Evolutionary conservation across 495 filamentous ascomycete genomes (phyloP).

Genomic region (Annulohypoxylon maeteangense): DNA sequence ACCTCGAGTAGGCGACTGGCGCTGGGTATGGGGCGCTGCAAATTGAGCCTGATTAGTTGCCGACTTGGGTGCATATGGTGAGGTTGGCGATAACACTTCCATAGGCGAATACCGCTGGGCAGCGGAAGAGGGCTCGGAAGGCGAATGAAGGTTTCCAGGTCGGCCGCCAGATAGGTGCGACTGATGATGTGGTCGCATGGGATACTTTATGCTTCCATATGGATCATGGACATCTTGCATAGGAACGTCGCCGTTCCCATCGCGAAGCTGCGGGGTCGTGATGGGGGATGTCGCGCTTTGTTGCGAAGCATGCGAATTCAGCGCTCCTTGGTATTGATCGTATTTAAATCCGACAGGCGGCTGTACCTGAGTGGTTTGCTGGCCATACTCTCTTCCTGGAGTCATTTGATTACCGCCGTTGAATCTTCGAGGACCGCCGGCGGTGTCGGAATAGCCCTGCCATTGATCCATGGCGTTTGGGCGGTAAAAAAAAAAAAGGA

Average conservation of each 20-base stretch:
- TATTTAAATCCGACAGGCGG: constrained; percentile 76
- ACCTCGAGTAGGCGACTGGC: constrained; percentile 61
- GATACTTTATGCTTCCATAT: constrained; percentile 83
- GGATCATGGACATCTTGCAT: constrained; percentile 91
- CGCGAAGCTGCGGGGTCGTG: constrained; percentile 72
- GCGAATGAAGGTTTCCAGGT: constrained; percentile 64
- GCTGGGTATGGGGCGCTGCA: constrained; percentile 52
- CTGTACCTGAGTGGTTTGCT: constrained; percentile 65
- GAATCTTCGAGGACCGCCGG: constrained; percentile 60
- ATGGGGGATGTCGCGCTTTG: constrained; percentile 72
- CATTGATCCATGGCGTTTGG: constrained; percentile 67
- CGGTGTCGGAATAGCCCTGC: constrained; percentile 61
- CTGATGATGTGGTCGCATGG: constrained; percentile 74
- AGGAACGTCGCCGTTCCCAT: constrained; percentile 82
- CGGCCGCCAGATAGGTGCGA: constrained; percentile 63
- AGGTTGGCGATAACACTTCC: constrained; percentile 75
- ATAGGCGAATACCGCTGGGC: constrained; percentile 95
- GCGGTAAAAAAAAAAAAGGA: constrained; percentile 26
- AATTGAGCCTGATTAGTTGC: constrained; percentile 54
- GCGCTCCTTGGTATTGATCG: constrained; percentile 73
- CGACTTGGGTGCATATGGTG: constrained; percentile 60
- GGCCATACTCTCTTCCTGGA: constrained; percentile 56
- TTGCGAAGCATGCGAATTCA: constrained; percentile 65
- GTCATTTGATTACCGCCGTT: constrained; percentile 60
- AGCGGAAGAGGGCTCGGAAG: constrained; percentile 80